Evolutionary conservation across 208 protist species (phyloP), one percentile per base, ranked within the genome.

Genomic region (Borovskyia barvae): DNA sequence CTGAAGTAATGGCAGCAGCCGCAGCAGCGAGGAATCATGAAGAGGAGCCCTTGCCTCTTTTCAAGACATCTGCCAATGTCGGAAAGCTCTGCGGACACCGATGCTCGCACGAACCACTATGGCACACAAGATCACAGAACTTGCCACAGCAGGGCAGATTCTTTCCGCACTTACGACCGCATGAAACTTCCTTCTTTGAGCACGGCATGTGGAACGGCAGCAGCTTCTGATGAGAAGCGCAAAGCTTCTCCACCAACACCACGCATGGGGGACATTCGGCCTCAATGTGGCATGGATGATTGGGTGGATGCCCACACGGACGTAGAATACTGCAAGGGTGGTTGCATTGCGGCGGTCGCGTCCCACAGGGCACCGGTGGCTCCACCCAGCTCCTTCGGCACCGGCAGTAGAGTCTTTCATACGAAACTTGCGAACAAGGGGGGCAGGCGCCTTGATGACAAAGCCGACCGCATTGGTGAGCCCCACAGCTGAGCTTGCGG

Each of bases 331-430:
- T 66, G 66, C 93, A 97, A 2, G 79, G 79, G 49, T 92, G 64
- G 28, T 54, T 77, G 63, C 93, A 97, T 40, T 37, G 40, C 11
- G 93, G 93, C n/a, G 81, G 82, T 52, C 59, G 71, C 28, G 90
- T 95, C 19, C 89, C 89, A 53, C 93, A 97, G 45, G 87, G 87
- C 32, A 97, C 82, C 22, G 93, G 93, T 40, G 93, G 90, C 20
- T 90, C 80, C 19, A 95, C 54, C 68, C 84, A 89, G 0, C 89
- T 90, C 9, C 72, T 66, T 24, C 84, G 75, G 66, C 93, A 97
- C 24, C 80, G 67, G 74, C 93, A 97, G 57, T 83, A 90, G 35
- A 97, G 72, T 3, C 83, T 79, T 47, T 94, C 77, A 66, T 92
- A 96, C 17, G 72, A 79, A 33, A 64, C 69, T 17, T 82, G 47